phyloP scores from a whole-genome alignment of 129 eudicot species.

The Pseudognaphalium luteoalbum region DNA sequence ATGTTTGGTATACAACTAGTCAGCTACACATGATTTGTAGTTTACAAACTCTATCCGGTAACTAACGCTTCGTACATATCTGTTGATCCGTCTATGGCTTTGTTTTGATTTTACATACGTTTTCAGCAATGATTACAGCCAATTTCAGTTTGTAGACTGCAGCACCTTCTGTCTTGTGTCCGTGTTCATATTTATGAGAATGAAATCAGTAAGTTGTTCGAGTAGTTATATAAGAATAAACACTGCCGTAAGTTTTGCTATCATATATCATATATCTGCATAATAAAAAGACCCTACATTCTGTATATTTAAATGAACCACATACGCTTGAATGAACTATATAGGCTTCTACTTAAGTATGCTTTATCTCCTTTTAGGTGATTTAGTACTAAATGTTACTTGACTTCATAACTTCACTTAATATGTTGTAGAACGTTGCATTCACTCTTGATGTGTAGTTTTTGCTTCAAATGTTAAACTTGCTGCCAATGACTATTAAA shows the following conservation, averaged over 20 bases:
- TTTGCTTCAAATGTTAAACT: neutral
- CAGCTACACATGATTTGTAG: neutral
- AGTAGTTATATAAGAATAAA: neutral
- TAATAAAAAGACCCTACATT: neutral
- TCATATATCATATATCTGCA: neutral
- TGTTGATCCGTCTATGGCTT: neutral
- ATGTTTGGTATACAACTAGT: neutral
- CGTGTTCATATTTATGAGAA: conserved; percentile 1
- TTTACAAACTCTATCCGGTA: neutral
- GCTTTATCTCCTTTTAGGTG: neutral
- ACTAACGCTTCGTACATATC: neutral
- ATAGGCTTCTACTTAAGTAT: neutral
- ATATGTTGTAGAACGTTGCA: neutral
- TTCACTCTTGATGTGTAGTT: neutral
- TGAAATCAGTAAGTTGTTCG: neutral
- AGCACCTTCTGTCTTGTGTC: neutral
- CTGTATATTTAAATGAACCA: neutral
- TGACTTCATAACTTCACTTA: neutral
- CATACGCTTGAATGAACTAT: neutral
- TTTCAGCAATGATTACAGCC: neutral
- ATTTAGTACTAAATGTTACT: neutral
- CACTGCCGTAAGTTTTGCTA: neutral
- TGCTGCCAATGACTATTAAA: conserved; percentile 16
- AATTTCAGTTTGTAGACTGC: neutral
- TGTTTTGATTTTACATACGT: neutral